Evolutionary conservation across 2,329 filamentous ascomycete species (phyloP), one percentile per base, ranked within the genome.

Genomic region (Hortaea werneckii): DNA sequence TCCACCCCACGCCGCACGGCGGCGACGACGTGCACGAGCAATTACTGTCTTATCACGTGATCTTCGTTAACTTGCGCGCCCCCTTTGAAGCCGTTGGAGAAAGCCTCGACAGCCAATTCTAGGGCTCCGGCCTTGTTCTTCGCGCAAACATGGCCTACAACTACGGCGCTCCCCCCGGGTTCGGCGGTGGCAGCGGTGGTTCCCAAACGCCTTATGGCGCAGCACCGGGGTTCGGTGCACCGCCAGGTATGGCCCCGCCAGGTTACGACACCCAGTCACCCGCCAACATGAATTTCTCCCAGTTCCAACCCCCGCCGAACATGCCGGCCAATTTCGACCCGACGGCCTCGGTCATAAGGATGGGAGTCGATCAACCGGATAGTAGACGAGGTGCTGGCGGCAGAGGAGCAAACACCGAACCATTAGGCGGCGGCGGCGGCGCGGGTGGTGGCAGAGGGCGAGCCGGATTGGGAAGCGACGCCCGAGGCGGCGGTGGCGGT

Each of bases 321-420:
- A 86, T 95, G 77, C 88, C 47, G 5, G 87, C 90, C 43, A 94
- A 94, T 65, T 95, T 98, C 73, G 95, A 98, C 72, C 95, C 96
- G 73, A 94, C 86, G 60, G 92, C 92, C 32, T 89, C 90, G 46
- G 88, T 96, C 49, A 96, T 98, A 61, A 85, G 92, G 45, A 77
- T 98, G 40, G 92, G 90, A 37, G 90, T 88, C 1, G 42, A 34
- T 50, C 41, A n/a, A 20, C 20, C 38, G 37, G 41, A 49, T 29
- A 40, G 41, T 42, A 7, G 37, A 29, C 28, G 44, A 41, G 43
- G 32, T 12, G 20, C 20, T 4, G 43, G 49, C 42, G 49, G 51
- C 9, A 42, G 60, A 49, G 55, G 56, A 43, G 65, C 65, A 49
- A 65, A 66, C 35, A 62, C 66, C 42, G 65, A 68, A 13, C 52